phyloP scores from a whole-genome alignment of 352 stramenopile species.

The Phytophthora sp. region DNA sequence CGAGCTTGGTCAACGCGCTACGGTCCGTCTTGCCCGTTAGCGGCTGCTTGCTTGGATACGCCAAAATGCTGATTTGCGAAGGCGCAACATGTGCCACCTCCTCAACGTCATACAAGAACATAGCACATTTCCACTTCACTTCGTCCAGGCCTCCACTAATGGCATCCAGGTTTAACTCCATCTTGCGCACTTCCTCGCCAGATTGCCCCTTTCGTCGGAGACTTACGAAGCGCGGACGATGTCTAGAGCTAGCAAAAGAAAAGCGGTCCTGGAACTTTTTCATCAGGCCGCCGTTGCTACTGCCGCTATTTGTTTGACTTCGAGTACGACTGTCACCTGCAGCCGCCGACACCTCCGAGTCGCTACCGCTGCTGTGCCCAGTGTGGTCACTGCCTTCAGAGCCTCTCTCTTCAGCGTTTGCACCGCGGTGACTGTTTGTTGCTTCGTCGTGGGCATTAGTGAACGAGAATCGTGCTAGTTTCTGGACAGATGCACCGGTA shows the following conservation, averaged over 20 bases:
- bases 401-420: conserved; percentile 42
- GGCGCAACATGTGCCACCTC: conserved; percentile 80
- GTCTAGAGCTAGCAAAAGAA: conserved; percentile 63
- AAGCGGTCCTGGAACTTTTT: conserved; percentile 82
- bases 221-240: conserved; percentile 57
- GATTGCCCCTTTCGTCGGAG: conserved; percentile 75
- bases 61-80: conserved; percentile 80
- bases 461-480: conserved; percentile 52
- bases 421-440: conserved; percentile 32
- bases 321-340: conserved; percentile 21
- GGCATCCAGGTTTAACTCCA: conserved; percentile 82
- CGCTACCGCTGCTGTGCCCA: conserved; percentile 51
- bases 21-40: conserved; percentile 68
- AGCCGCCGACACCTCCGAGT: conserved; percentile 37
- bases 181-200: conserved; percentile 70
- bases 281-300: conserved; percentile 64
- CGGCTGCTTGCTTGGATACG: conserved; percentile 73
- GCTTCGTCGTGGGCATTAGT: conserved; percentile 41
- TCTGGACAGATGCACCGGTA: conserved; percentile 61
- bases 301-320: conserved; percentile 28
- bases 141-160: conserved; percentile 86
- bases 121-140: conserved; percentile 87
- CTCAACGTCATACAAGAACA: conserved; percentile 85
- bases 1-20: conserved; percentile 75
- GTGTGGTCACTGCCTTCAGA: conserved; percentile 47